Percentiles rank a stretch among this genome's conserved stretches.
These are phyloP conservation scores for Aspergillus niger DNA, from an alignment of 2,329 filamentous ascomycete species.

Conservation along the genomic window DNA sequence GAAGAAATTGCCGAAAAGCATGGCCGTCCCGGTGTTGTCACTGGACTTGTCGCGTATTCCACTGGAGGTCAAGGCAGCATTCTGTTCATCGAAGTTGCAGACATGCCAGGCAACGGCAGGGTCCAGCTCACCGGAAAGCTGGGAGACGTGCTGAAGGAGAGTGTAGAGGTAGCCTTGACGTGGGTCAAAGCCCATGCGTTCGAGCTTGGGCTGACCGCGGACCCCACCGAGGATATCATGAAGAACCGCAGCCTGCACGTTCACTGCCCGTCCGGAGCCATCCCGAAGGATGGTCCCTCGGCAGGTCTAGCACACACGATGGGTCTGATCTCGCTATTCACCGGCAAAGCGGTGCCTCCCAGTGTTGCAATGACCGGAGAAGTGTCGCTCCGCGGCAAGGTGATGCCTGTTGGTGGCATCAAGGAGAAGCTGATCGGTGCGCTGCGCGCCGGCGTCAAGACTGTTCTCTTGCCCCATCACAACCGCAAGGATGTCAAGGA, in stretches of 20 bases:
- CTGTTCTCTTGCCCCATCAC: slow-evolving; percentile 80
- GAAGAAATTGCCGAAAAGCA: slow-evolving; percentile 91
- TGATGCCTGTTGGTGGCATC: slow-evolving; percentile 94
- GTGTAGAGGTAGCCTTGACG: slow-evolving; percentile 89
- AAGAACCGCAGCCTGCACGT: slow-evolving; percentile 92
- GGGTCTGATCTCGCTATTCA: slow-evolving; percentile 87
- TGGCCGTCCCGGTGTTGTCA: slow-evolving; percentile 84
- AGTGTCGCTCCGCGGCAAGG: slow-evolving; percentile 78
- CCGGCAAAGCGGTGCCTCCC: slow-evolving; percentile 79
- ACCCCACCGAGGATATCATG: slow-evolving; percentile 90
- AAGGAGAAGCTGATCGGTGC: slow-evolving; percentile 99
- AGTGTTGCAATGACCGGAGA: slow-evolving; percentile 93
- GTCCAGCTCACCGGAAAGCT: slow-evolving; percentile 96
- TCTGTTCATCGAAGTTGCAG: slow-evolving; percentile 95
- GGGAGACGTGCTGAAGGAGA: slow-evolving; percentile 95
- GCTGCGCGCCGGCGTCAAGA: slow-evolving; percentile 88
- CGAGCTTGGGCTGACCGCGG: slow-evolving; percentile 78
- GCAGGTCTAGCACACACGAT: slow-evolving; percentile 94
- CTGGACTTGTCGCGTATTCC: slow-evolving; percentile 91
- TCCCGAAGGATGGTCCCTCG: slow-evolving; percentile 83
- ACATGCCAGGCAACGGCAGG: slow-evolving; percentile 90
- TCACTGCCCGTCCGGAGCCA: slow-evolving; percentile 90
- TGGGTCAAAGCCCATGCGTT: slow-evolving; percentile 98
- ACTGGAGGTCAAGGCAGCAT: slow-evolving; percentile 93
- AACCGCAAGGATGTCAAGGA: slow-evolving; percentile 94